Evolutionary conservation across 495 filamentous ascomycete genomes (phyloP).

Genomic region (Aspergillus bridgeri): DNA sequence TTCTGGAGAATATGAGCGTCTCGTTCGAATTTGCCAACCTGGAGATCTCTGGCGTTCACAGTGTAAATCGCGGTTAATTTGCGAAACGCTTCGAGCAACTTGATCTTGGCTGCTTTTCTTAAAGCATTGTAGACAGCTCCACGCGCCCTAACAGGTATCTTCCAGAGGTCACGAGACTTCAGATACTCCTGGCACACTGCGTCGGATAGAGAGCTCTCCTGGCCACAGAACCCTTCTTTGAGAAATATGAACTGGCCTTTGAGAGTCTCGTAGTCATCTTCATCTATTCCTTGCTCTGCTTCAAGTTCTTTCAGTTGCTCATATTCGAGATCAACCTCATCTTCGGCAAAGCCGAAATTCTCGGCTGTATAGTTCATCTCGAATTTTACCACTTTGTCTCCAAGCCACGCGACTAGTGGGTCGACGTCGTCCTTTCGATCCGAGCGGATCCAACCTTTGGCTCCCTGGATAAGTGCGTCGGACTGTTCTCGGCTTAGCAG

Average conservation of each 20-base stretch:
- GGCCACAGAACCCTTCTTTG: constrained; percentile 46
- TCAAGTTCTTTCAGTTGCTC: constrained; percentile 66
- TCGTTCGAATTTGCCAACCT: constrained; percentile 55
- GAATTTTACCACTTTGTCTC: constrained; percentile 42
- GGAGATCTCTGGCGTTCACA: constrained; percentile 32
- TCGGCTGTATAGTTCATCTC: constrained; percentile 36
- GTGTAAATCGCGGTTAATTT: constrained; percentile 41
- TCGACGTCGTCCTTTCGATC: constrained; percentile 34
- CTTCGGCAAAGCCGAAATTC: constrained; percentile 48
- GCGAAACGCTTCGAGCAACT: constrained; percentile 42
- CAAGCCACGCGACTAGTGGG: constrained; percentile 62
- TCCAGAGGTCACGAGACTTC: constrained; percentile 50
- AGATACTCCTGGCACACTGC: constrained; percentile 15
- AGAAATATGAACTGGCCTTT: constrained; percentile 46
- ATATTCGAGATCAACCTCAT: constrained; percentile 63
- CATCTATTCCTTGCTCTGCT: constrained; percentile 49
- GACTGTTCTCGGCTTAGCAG: constrained; percentile 61
- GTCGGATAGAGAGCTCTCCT: constrained; percentile 1
- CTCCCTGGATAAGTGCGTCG: constrained; percentile 55
- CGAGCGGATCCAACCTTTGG: constrained; percentile 47
- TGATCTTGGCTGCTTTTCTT: constrained; percentile 41
- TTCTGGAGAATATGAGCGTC: constrained; percentile 46
- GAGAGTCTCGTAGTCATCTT: constrained; percentile 55
- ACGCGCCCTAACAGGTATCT: constrained; percentile 49
- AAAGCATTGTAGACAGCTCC: constrained; percentile 59